Conservation (phyloP, 75 land plant genomes). For the Adiantum capillusveneris region DNA sequence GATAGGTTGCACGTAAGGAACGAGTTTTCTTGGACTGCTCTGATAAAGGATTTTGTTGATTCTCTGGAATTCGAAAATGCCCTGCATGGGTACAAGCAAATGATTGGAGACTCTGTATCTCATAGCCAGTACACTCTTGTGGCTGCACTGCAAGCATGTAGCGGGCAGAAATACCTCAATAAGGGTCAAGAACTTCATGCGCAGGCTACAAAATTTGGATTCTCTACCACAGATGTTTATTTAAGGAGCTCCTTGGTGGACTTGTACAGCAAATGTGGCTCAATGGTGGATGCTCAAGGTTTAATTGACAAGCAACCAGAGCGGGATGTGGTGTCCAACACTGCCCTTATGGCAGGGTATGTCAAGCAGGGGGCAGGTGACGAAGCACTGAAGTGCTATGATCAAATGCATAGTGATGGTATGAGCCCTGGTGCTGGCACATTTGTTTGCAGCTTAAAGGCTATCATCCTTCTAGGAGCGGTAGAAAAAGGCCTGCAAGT, state of each 20-base stretch:
- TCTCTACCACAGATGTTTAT: neutral
- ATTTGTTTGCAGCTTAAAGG: slow-evolving; percentile 24
- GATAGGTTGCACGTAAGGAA: neutral
- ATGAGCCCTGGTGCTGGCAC: slow-evolving; percentile 25
- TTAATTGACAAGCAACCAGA: neutral
- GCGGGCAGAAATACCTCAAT: neutral
- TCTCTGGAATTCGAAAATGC: slow-evolving; percentile 21
- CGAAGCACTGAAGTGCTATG: slow-evolving; percentile 2
- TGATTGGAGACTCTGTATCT: slow-evolving; percentile 13
- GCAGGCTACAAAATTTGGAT: neutral
- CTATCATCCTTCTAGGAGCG: slow-evolving; percentile 34
- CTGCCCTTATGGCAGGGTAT: slow-evolving; percentile 3
- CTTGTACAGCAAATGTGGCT: slow-evolving; percentile 1
- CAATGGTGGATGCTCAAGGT: slow-evolving; percentile 14
- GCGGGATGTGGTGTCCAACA: neutral
- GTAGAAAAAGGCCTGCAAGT: slow-evolving; percentile 39
- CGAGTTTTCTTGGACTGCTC: slow-evolving; percentile 46
- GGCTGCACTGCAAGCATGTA: slow-evolving; percentile 3
- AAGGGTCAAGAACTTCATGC: neutral
- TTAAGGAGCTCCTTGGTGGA: neutral
- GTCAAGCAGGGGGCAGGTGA: neutral
- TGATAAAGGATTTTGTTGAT: slow-evolving; percentile 42
- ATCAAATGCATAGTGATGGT: neutral
- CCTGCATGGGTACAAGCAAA: slow-evolving; percentile 29
- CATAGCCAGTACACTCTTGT: slow-evolving; percentile 2